These are phyloP conservation scores for Termitomyces sp. DNA, from an alignment of 768 basidiomycete genomes.

Conservation along the genomic window DNA sequence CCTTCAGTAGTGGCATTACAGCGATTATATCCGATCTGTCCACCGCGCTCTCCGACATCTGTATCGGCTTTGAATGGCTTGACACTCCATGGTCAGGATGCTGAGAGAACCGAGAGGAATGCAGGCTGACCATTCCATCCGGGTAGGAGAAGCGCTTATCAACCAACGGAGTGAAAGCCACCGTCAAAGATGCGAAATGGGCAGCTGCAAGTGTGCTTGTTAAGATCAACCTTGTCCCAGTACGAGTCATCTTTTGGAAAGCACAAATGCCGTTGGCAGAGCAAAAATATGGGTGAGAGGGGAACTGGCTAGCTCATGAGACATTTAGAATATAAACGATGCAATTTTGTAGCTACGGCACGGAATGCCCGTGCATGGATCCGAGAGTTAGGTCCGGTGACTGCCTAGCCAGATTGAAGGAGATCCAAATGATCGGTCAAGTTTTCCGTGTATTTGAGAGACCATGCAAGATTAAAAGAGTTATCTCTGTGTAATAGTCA, in stretches of 20 bases:
- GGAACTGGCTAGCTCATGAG: not conserved
- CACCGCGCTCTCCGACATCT: constrained; percentile 39
- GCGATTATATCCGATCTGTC: constrained; percentile 53
- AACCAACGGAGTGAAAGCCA: constrained; percentile 11
- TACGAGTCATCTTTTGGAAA: not conserved
- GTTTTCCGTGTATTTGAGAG: not conserved
- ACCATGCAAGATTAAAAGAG: not conserved
- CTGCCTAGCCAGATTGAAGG: not conserved
- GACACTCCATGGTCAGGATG: not conserved
- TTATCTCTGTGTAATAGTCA: not conserved
- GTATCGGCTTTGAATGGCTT: constrained; percentile 51
- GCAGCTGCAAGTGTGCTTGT: not conserved
- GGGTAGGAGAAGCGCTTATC: constrained; percentile 13
- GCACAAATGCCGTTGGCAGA: not conserved
- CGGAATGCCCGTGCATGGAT: constrained; percentile 2
- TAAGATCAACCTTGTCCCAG: not conserved
- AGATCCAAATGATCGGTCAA: not conserved
- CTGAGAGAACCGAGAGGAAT: not conserved
- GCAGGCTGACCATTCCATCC: constrained; percentile 10
- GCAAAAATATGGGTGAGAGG: not conserved
- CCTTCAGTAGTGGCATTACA: constrained; percentile 57
- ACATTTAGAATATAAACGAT: not conserved
- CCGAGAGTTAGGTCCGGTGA: constrained; percentile 1
- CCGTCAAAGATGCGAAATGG: not conserved
- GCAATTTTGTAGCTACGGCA: not conserved